phyloP scores from a whole-genome alignment of 257 asterid genomes.

The Solanum neorickii region DNA sequence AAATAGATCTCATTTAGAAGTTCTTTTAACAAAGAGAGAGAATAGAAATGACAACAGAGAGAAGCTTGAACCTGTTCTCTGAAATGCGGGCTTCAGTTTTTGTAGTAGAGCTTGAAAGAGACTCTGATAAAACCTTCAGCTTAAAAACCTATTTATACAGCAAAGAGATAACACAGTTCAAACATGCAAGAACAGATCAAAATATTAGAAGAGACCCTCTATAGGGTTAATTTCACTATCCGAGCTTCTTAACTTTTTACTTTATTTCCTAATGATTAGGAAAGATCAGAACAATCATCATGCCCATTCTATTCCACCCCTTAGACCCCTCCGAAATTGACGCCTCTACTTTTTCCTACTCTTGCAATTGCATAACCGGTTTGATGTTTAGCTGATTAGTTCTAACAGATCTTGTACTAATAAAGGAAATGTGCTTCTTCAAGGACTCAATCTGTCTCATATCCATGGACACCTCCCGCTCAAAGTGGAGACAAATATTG shows the following conservation, averaged over 20 bases:
- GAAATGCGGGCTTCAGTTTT: slow-evolving; percentile 71
- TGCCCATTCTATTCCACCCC: not conserved
- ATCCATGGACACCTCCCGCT: not conserved
- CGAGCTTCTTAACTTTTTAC: not conserved
- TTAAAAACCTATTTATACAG: slow-evolving; percentile 61
- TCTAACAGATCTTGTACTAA: not conserved
- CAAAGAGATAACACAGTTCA: not conserved
- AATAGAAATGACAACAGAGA: slow-evolving; percentile 2
- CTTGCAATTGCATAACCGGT: not conserved
- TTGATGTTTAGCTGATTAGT: not conserved
- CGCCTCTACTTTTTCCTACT: not conserved
- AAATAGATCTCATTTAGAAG: not conserved
- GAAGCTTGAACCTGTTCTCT: slow-evolving; percentile 50
- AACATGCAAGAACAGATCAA: not conserved
- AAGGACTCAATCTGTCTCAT: not conserved
- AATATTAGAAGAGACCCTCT: not conserved
- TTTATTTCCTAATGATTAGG: not conserved
- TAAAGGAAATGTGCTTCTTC: not conserved
- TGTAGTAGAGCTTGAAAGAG: slow-evolving; percentile 69
- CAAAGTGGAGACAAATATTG: not conserved
- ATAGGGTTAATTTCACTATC: not conserved
- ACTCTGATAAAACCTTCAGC: slow-evolving; percentile 71
- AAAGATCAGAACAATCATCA: not conserved
- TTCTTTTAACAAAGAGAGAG: not conserved
- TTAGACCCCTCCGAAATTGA: not conserved